phyloP scores from a whole-genome alignment of 1,284 basidiomycete species.

The Xerocomus minutiporus region DNA sequence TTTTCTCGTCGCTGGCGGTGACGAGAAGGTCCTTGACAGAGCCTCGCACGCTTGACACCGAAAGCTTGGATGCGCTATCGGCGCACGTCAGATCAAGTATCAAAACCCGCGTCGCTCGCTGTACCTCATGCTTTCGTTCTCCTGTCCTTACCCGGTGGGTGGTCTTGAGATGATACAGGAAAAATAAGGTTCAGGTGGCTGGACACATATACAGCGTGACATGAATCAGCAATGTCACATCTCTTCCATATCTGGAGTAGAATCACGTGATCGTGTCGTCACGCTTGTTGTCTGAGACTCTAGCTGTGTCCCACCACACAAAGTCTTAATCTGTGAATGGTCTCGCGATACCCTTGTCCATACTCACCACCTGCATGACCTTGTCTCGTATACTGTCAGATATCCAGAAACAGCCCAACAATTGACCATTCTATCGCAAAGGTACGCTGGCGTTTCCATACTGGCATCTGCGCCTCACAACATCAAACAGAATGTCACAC shows the following conservation, averaged over 20 bases:
- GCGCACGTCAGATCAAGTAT: conserved; percentile 5
- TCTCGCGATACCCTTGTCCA: conserved; percentile 1
- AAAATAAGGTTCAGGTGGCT: conserved; percentile 35
- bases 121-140: conserved; percentile 32
- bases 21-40: conserved; percentile 83
- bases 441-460: conserved; percentile 5
- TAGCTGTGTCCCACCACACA: not conserved
- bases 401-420: not conserved
- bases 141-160: conserved; percentile 4
- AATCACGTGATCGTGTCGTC: conserved; percentile 21
- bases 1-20: conserved; percentile 77
- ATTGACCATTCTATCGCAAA: not conserved
- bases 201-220: conserved; percentile 35
- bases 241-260: not conserved
- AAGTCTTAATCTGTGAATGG: conserved; percentile 17
- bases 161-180: conserved; percentile 14
- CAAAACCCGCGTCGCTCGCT: not conserved
- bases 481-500: conserved; percentile 24
- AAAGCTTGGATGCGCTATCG: conserved; percentile 62
- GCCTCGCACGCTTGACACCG: conserved; percentile 98
- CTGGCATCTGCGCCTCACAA: conserved; percentile 3
- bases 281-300: conserved; percentile 11
- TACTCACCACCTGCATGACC: not conserved
- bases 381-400: not conserved
- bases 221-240: conserved; percentile 23